Base-by-base conservation (phyloP, 306 rosid species). In the Clitoria ternatea region DNA sequence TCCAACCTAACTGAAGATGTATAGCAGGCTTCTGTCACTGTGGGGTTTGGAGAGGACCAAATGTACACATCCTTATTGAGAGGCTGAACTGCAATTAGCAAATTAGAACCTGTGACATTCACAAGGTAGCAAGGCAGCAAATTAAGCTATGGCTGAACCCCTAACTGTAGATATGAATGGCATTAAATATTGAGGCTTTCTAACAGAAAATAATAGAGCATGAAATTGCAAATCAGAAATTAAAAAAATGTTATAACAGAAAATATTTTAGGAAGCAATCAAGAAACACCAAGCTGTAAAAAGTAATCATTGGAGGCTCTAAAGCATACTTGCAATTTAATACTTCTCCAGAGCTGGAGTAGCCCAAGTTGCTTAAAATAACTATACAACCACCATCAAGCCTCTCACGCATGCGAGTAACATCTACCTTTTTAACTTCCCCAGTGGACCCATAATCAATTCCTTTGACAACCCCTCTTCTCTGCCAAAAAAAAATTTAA, bases 391-490 rank as follows among this genome's bases (percentile, higher is more conserved):
- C 87, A 52, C 85, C 88, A 79, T 90, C 88, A 69, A 90, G 96
- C 83, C 94, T 87, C 81, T 87, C 89, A 7, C 88, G 85, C 91
- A 90, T 84, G 35, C 96, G 89, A 49, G 66, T 17, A 37, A 84
- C 87, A 18, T 87, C 93, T 10, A 90, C 82, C 79, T 83, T 90
- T 83, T 87, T 90, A 77, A 90, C 88, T 70, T 90, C 96, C 69
- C 93, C 96, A 22, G 96, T 87, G 63, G 88, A 86, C 35, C 96
- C 96, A 82, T 84, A 90, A 84, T 90, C 96, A 64, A 87, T 82
- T 68, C 96, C 93, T 17, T 83, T 86, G 59, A 87, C 84, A 29
- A 87, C 89, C 52, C 96, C 96, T 73, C 84, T 78, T 77, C 89
- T 90, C 96, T 90, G 83, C 66, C 78, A 74, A 78, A 66, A 61